Evolutionary conservation across 2,329 filamentous ascomycete genomes (phyloP).

Genomic region (Phialocephala sp.): DNA sequence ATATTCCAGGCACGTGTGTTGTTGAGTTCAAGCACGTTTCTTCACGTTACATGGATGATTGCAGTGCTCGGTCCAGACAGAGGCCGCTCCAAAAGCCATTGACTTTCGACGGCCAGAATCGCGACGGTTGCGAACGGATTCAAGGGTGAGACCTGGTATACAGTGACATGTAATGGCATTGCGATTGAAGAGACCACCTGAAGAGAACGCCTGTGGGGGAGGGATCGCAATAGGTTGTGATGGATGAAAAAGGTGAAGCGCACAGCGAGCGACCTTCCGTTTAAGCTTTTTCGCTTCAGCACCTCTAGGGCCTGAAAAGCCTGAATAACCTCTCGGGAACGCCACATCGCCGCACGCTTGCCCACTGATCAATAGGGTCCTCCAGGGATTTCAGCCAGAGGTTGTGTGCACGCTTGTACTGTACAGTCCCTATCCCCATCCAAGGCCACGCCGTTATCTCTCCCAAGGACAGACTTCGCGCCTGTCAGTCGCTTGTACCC

Average conservation of each 20-base stretch:
- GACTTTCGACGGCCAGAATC: background rate
- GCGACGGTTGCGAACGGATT: too few species aligned
- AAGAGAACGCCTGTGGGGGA: background rate
- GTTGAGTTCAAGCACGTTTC: background rate
- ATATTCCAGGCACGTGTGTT: too few species aligned
- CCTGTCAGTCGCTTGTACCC: background rate
- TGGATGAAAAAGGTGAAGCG: background rate
- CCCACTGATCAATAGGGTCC: background rate
- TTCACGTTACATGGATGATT: background rate
- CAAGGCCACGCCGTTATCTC: conserved; percentile 1
- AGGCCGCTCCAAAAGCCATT: background rate
- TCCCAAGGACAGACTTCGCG: background rate
- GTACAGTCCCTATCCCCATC: too few species aligned
- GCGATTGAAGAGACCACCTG: background rate
- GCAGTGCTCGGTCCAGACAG: background rate
- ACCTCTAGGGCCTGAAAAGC: background rate
- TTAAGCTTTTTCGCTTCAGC: background rate
- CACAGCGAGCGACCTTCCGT: background rate
- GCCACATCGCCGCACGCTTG: background rate
- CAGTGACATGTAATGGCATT: background rate
- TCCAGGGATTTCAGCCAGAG: background rate
- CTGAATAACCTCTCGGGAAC: too few species aligned
- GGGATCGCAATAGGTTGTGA: too few species aligned
- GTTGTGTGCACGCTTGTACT: background rate
- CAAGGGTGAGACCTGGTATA: background rate